A percentile compares a stretch with the other conserved stretches of the same genome.
phyloP scores from a whole-genome alignment of 495 filamentous ascomycete species.

The Pyrenopolyporus hunteri region DNA sequence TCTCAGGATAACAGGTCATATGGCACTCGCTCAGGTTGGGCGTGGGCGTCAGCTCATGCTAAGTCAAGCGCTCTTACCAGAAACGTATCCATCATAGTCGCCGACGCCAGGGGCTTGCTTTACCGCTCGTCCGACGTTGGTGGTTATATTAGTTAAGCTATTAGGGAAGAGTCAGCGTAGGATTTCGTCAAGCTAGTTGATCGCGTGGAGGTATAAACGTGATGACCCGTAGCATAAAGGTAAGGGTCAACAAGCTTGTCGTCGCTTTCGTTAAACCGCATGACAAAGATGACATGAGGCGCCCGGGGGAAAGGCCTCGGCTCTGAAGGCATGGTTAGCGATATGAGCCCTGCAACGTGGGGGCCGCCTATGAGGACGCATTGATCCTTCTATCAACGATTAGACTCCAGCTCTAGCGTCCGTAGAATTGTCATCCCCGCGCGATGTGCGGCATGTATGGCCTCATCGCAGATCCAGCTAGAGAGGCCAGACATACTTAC shows the following conservation, averaged over 20 bases:
- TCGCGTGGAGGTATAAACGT: neutral
- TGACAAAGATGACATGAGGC: constrained; percentile 1
- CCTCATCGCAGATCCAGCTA: constrained; percentile 12
- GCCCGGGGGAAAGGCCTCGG: constrained; percentile 9
- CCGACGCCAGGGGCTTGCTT: neutral
- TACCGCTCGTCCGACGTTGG: neutral
- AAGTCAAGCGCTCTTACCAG: no score
- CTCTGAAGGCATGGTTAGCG: neutral
- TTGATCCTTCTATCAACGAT: constrained; percentile 17
- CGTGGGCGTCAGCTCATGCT: no score
- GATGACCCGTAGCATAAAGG: neutral
- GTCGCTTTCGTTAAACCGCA: neutral
- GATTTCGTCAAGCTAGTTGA: neutral
- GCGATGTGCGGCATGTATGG: constrained; percentile 11
- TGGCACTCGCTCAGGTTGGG: no score
- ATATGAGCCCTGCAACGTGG: constrained; percentile 14
- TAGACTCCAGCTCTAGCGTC: neutral
- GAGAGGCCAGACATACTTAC: constrained; percentile 20
- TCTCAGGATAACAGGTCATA: no score
- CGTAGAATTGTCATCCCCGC: constrained; percentile 2
- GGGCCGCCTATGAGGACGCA: neutral
- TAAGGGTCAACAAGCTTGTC: neutral
- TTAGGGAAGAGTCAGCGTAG: neutral
- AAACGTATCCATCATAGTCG: no score
- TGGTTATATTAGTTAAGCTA: neutral